Percentiles rank a stretch among this genome's conserved stretches.
Conservation (phyloP, 164 flowering plant genomes). For the Annona squamosa region DNA sequence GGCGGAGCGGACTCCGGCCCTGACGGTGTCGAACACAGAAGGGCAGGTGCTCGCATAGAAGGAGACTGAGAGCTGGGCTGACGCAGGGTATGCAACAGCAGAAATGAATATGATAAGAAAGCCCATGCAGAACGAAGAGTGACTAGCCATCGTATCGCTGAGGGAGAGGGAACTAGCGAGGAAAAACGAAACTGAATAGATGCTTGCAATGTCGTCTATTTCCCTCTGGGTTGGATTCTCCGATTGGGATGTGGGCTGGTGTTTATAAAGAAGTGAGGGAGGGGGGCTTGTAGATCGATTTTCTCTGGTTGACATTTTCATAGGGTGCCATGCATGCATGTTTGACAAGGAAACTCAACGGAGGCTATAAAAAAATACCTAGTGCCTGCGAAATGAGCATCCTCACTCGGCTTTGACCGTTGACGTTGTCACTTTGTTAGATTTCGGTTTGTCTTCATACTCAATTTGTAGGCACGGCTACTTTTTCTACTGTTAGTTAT, state of each 20-base stretch:
- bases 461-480: too few species aligned
- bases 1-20: slow-evolving; percentile 10
- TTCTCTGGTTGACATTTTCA: neutral
- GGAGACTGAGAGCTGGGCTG: slow-evolving; percentile 22
- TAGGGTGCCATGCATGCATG: neutral
- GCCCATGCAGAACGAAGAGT: neutral
- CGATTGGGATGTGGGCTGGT: neutral
- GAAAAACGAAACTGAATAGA: neutral
- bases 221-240: too few species aligned
- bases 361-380: too few species aligned
- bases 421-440: too few species aligned
- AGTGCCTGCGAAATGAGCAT: too few species aligned
- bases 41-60: slow-evolving; percentile 29
- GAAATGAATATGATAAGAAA: neutral
- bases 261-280: neutral
- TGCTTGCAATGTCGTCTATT: too few species aligned
- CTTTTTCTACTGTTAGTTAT: too few species aligned
- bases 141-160: neutral
- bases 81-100: slow-evolving; percentile 6
- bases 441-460: too few species aligned
- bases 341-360: neutral
- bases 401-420: too few species aligned
- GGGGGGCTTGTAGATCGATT: neutral
- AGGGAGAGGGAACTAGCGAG: neutral
- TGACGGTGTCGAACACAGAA: slow-evolving; percentile 25